Percentiles rank a stretch among this genome's conserved stretches.
Evolutionary conservation across 2,329 filamentous ascomycete species (phyloP).

Genomic region (Claviceps digitariae): DNA sequence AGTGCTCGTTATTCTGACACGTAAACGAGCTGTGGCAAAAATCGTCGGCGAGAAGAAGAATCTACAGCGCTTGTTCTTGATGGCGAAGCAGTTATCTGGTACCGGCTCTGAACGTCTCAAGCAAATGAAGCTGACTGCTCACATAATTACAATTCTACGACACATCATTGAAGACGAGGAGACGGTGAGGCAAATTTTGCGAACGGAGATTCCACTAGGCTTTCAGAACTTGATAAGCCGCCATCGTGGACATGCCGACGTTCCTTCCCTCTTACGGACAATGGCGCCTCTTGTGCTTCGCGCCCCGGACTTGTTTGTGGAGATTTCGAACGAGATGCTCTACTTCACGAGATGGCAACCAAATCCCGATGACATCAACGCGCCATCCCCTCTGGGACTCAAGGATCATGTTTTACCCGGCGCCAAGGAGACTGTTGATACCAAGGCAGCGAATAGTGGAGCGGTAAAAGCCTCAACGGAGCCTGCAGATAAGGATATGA

Average conservation of each 20-base stretch:
- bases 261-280: constrained; percentile 58
- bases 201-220: constrained; percentile 68
- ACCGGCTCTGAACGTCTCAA: constrained; percentile 61
- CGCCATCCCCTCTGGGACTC: constrained; percentile 25
- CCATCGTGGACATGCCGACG: constrained; percentile 47
- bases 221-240: constrained; percentile 46
- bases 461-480: constrained; percentile 50
- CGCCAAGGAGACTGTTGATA: constrained; percentile 3
- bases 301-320: constrained; percentile 72
- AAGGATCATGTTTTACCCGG: constrained; percentile 18
- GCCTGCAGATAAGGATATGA: constrained; percentile 42
- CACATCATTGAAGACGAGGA: constrained; percentile 93
- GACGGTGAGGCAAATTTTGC: constrained; percentile 82
- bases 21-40: constrained; percentile 60
- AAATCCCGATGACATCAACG: constrained; percentile 19
- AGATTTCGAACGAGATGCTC: constrained; percentile 74
- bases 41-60: constrained; percentile 77
- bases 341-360: constrained; percentile 51
- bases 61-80: constrained; percentile 79
- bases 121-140: constrained; percentile 36
- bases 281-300: constrained; percentile 71
- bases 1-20: constrained; percentile 76
- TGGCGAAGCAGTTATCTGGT: constrained; percentile 84
- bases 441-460: constrained; percentile 13
- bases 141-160: constrained; percentile 75